Conservation (phyloP, 768 basidiomycete species). For the Peribolospora kevripleyi region DNA sequence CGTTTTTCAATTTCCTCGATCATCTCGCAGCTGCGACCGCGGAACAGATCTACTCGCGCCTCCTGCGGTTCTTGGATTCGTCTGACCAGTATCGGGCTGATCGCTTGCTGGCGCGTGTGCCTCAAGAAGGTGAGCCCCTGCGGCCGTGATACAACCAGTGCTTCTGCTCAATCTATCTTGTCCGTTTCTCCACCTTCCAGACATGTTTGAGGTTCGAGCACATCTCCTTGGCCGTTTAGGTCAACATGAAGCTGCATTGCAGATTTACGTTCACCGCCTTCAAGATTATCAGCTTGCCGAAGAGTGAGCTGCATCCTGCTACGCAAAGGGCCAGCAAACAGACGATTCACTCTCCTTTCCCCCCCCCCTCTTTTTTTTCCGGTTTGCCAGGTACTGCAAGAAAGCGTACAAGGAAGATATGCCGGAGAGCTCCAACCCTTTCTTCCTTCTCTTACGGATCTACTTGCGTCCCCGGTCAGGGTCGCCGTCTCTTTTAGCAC, state of each 20-base stretch:
- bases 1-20: neutral
- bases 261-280: constrained; percentile 73
- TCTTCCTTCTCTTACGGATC: constrained; percentile 58
- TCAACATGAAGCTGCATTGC: constrained; percentile 79
- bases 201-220: constrained; percentile 73
- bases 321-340: neutral
- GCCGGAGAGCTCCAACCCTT: constrained; percentile 35
- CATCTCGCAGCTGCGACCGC: constrained; percentile 25
- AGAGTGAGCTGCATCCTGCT: constrained; percentile 31
- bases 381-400: constrained; percentile 53
- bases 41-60: constrained; percentile 33
- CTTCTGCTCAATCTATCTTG: no score
- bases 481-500: constrained; percentile 31
- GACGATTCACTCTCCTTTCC: neutral
- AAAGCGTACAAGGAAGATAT: constrained; percentile 37
- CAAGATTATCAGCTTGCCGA: constrained; percentile 69
- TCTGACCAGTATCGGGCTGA: constrained; percentile 50
- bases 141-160: no score
- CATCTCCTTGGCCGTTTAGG: constrained; percentile 71
- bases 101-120: constrained; percentile 55
- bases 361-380: neutral
- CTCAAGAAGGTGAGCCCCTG: constrained; percentile 39
- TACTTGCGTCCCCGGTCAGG: constrained; percentile 39
- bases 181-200: constrained; percentile 20
- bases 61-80: constrained; percentile 49